phyloP scores from a whole-genome alignment of 2,329 filamentous ascomycete genomes.

The Verticillium alfalfae region DNA sequence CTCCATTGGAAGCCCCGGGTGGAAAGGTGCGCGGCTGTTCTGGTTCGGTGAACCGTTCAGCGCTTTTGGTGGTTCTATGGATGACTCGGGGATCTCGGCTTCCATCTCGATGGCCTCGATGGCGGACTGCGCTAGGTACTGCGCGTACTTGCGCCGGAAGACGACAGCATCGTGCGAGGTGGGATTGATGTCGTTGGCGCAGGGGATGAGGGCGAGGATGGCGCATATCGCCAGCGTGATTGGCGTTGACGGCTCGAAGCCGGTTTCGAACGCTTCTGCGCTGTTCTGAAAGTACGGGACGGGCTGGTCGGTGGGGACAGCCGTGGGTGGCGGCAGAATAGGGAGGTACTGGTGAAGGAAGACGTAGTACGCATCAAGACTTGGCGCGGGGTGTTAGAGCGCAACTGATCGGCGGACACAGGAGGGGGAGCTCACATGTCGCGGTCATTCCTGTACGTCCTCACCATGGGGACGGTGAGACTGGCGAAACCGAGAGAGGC shows the following conservation, averaged over 20 bases:
- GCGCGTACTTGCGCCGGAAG: conserved; percentile 40
- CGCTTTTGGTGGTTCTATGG: conserved; percentile 35
- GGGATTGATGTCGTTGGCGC: conserved; percentile 29
- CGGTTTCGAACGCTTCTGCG: conserved; percentile 23
- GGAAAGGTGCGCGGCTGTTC: conserved; percentile 31
- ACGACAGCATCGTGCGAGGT: conserved; percentile 30
- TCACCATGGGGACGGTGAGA: conserved; percentile 24
- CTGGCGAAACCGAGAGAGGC: conserved; percentile 7
- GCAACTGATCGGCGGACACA: conserved; percentile 19
- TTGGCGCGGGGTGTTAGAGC: conserved; percentile 3
- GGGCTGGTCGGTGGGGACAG: conserved; percentile 24
- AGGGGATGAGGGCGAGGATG: conserved; percentile 41
- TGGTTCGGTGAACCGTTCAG: conserved; percentile 28
- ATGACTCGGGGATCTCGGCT: conserved; percentile 39
- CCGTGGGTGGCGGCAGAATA: conserved; percentile 37
- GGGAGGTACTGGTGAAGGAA: conserved; percentile 47
- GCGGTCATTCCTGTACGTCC: conserved; percentile 33
- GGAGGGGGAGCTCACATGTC: conserved; percentile 30
- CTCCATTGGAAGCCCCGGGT: conserved; percentile 35
- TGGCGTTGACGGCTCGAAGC: conserved; percentile 34
- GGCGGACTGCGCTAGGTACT: conserved; percentile 40
- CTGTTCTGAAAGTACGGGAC: conserved; percentile 27
- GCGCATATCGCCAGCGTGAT: conserved; percentile 41
- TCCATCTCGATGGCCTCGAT: conserved; percentile 43
- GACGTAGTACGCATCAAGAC: conserved; percentile 43